These are phyloP conservation scores for Cryphonectria parasitica DNA, from an alignment of 2,329 filamentous ascomycete genomes.

Conservation along the genomic window DNA sequence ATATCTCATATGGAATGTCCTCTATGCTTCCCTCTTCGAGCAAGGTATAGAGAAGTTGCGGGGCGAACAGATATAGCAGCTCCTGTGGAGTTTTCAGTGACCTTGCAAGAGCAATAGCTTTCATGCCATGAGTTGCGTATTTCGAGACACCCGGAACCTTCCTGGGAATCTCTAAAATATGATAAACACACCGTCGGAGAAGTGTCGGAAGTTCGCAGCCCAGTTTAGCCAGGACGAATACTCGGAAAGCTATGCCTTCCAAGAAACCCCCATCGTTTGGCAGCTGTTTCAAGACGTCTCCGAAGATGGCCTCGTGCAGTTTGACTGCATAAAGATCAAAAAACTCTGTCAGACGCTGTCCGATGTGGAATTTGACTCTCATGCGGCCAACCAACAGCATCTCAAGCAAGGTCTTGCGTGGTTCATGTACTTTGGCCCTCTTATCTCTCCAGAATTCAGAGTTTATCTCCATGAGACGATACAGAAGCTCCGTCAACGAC, in stretches of 20 bases:
- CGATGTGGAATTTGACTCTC: slow-evolving; percentile 75
- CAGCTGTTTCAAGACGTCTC: slow-evolving; percentile 81
- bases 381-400: slow-evolving; percentile 70
- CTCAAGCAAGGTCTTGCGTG: slow-evolving; percentile 23
- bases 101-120: slow-evolving; percentile 67
- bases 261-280: slow-evolving; percentile 70
- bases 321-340: slow-evolving; percentile 84
- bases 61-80: slow-evolving; percentile 82
- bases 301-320: slow-evolving; percentile 80
- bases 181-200: slow-evolving; percentile 84
- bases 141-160: slow-evolving; percentile 65
- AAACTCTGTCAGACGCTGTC: slow-evolving; percentile 69
- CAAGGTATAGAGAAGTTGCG: slow-evolving; percentile 92
- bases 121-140: slow-evolving; percentile 76
- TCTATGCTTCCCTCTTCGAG: slow-evolving; percentile 67
- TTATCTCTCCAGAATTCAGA: slow-evolving; percentile 65
- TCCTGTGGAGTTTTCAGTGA: slow-evolving; percentile 67
- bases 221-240: slow-evolving; percentile 75
- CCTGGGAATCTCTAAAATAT: slow-evolving; percentile 89
- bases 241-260: slow-evolving; percentile 84
- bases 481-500: slow-evolving; percentile 68
- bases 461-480: slow-evolving; percentile 68
- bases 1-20: slow-evolving; percentile 83
- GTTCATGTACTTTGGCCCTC: slow-evolving; percentile 46
- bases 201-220: slow-evolving; percentile 86